phyloP scores from a whole-genome alignment of 2,329 filamentous ascomycete genomes.

The Aspergillus arachidicola region DNA sequence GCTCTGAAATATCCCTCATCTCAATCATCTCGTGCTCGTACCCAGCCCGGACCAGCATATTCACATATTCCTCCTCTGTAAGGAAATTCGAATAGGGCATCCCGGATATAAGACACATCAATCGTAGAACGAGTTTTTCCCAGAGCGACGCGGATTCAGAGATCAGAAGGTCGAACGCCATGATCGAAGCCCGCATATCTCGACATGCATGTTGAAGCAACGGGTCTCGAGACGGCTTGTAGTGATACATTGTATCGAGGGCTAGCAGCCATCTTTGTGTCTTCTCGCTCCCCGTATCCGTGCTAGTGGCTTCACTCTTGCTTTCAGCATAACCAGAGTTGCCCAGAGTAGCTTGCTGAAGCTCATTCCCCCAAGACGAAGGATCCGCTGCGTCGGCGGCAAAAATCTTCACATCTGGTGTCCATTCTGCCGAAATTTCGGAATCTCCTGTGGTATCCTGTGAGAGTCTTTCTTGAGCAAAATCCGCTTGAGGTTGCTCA shows the following conservation, averaged over 20 bases:
- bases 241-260: conserved; percentile 61
- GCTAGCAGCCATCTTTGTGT: conserved; percentile 54
- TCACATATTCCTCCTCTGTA: conserved; percentile 49
- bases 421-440: neutral
- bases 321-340: neutral
- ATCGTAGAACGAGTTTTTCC: conserved; percentile 40
- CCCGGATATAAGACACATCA: conserved; percentile 51
- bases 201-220: conserved; percentile 48
- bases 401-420: conserved; percentile 39
- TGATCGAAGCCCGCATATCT: conserved; percentile 51
- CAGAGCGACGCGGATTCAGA: conserved; percentile 24
- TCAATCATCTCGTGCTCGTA: conserved; percentile 48
- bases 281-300: neutral
- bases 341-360: conserved; percentile 21
- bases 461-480: conserved; percentile 28
- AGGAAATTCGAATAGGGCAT: conserved; percentile 55
- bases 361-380: conserved; percentile 41
- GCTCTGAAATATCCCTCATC: conserved; percentile 54
- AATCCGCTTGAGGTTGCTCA: conserved; percentile 48
- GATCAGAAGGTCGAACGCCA: conserved; percentile 60
- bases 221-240: conserved; percentile 54
- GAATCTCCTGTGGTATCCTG: neutral
- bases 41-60: conserved; percentile 51
- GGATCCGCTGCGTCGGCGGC: conserved; percentile 55
- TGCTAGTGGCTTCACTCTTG: neutral